Evolutionary conservation across 2,329 filamentous ascomycete genomes (phyloP), one percentile per base, ranked within the genome.

Genomic region (Beauveria asiatica): DNA sequence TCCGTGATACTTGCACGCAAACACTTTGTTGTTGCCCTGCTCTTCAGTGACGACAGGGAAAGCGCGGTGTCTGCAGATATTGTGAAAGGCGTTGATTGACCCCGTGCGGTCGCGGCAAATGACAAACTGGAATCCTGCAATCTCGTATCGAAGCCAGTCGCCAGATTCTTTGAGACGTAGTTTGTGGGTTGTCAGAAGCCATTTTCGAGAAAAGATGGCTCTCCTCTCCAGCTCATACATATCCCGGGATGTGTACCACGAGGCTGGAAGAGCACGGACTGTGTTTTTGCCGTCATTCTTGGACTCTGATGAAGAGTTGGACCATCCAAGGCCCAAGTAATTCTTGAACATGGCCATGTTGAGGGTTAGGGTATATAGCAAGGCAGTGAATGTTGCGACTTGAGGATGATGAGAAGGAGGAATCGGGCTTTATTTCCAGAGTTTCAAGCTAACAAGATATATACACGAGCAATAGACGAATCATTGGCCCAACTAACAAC

Each of bases 41-140:
- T 76, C 72, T 45, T 75, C 73, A 5, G 70, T 73, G 1, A 82
- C 78, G 5, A 84, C 76, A 0, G 80, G 78, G 65, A 80, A 84
- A n/a, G 81, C 81, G 17, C 81, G 74, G 67, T 84, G 81, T 5
- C 81, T 73, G 69, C 82, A 84, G n/a, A 83, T 73, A 65, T 84
- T 83, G 70, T 83, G 81, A 65, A 84, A 83, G 16, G 75, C 81
- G 52, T 80, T 78, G 66, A 83, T 75, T 4, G 74, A 72, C 6
- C 75, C 75, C 3, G 76, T 69, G 21, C 77, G 73, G 66, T 81
- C 78, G 16, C 70, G 70, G 54, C 75, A 71, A 4, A 83, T 67
- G 62, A 83, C 70, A 65, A 83, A 78, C n/a, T 78, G 72, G 69
- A 78, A 82, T 3, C 76, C 79, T 3, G 80, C 79, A 11, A 81